Base-by-base conservation (phyloP, 2,329 filamentous ascomycete genomes). In the Plectosphaerella cucumerina region DNA sequence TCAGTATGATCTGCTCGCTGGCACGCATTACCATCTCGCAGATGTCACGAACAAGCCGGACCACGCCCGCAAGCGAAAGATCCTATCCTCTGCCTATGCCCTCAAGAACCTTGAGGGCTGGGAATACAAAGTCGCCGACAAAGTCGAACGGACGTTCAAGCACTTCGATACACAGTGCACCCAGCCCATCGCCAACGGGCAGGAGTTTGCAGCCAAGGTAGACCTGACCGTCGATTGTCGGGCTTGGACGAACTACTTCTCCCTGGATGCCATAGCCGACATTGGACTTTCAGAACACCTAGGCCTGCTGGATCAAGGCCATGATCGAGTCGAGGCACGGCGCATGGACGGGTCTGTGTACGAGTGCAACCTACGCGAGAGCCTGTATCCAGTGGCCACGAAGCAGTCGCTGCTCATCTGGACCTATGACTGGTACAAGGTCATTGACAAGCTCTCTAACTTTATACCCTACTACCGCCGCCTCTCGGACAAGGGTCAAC, bases 71-170 rank as follows among this genome's bases (percentile, higher is more conserved):
- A 80, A 81, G 60, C 71, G 77, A 21, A 74, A 75, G 51, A 66
- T 77, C 2, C 61, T 82, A 3, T 73, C 75, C 3, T 69, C 70
- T 0, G 77, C 77, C 1, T 80, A 78, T 50, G 77, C 77, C 0
- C 57, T 77, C 48, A 77, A 77, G 62, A 80, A 80, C 54, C 70
- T 80, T 1, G 76, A 79, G 56, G 68, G 65, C 6, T 80, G 77
- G 77, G 77, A 80, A 54, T 71, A 72, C 62, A 81, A 80, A 54
- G 76, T 81, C 3, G 72, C 73, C 12, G 76, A 81, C 53, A 80
- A 78, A 60, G 66, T 70, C 0, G 62, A 69, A 17, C 66, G 71
- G 12, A 61, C 80, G 22, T 65, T 79, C 47, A 64, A 59, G 14
- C 67, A 72, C 41, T 67, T 74, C 26, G 76, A 81, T 54, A 54